A percentile compares a stretch with the other conserved stretches of the same genome.
These are phyloP conservation scores for Pseudozyma sp. DNA, from an alignment of 1,284 basidiomycete species.

Conservation along the genomic window DNA sequence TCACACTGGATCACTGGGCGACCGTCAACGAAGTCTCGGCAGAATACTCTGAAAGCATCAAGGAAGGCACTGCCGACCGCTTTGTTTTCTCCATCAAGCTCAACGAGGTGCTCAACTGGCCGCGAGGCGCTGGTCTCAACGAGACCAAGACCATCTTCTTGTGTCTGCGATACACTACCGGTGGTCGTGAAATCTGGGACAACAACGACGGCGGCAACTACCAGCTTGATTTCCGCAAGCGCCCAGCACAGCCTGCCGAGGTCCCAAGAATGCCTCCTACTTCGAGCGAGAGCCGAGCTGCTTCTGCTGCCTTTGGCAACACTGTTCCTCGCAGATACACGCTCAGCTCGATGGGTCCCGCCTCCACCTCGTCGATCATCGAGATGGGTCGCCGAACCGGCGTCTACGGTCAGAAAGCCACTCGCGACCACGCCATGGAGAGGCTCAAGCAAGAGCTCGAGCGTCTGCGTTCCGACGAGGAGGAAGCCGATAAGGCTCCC, in stretches of 20 bases:
- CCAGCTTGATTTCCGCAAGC: slow-evolving; percentile 73
- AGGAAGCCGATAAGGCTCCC: slow-evolving; percentile 66
- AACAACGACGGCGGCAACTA: slow-evolving; percentile 88
- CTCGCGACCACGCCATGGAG: slow-evolving; percentile 63
- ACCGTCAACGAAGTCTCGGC: slow-evolving; percentile 93
- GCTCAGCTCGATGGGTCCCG: slow-evolving; percentile 35
- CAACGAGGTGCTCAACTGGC: slow-evolving; percentile 70
- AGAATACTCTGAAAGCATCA: slow-evolving; percentile 77
- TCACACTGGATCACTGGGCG: slow-evolving; percentile 94
- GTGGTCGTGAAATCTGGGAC: slow-evolving; percentile 87
- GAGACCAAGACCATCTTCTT: slow-evolving; percentile 86
- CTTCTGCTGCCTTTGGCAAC: slow-evolving; percentile 30
- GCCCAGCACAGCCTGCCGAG: slow-evolving; percentile 39
- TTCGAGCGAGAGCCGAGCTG: slow-evolving; percentile 18
- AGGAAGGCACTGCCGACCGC: slow-evolving; percentile 75
- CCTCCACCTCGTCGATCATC: slow-evolving; percentile 47
- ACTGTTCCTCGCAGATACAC: slow-evolving; percentile 46
- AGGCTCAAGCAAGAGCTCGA: slow-evolving; percentile 72
- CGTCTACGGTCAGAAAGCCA: slow-evolving; percentile 66
- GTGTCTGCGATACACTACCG: slow-evolving; percentile 81
- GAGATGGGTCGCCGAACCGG: slow-evolving; percentile 56
- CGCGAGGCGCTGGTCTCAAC: slow-evolving; percentile 73
- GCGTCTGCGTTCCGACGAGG: slow-evolving; percentile 71
- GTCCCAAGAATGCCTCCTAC: slow-evolving; percentile 26
- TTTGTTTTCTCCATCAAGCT: slow-evolving; percentile 73